phyloP scores from a whole-genome alignment of 179 eudicot species.

The Beta macrorhiza region DNA sequence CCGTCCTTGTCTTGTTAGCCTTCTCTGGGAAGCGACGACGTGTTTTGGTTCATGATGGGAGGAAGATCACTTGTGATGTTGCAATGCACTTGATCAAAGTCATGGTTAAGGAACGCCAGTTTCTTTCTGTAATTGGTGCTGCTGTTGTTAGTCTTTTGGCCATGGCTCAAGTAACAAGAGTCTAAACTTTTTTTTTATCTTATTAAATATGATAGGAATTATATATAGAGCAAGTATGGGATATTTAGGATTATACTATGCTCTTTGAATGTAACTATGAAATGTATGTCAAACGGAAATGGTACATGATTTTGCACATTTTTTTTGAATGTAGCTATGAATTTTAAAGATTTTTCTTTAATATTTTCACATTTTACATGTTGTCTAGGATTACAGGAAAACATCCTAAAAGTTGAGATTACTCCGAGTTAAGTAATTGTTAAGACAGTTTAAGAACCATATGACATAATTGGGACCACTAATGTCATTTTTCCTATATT shows the following conservation, averaged over 20 bases:
- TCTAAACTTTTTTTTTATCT: neutral
- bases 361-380: too few relatives aligned
- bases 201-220: neutral
- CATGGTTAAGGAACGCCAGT: constrained; percentile 42
- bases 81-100: constrained; percentile 43
- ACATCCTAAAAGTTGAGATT: too few relatives aligned
- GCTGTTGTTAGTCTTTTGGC: constrained; percentile 50
- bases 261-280: constrained; percentile 13
- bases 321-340: too few relatives aligned
- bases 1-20: constrained; percentile 61
- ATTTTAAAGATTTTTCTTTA: too few relatives aligned
- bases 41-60: constrained; percentile 56
- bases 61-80: constrained; percentile 66
- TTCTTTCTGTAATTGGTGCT: constrained; percentile 48
- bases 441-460: too few relatives aligned
- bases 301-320: neutral
- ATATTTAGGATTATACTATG: constrained; percentile 18
- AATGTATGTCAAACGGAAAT: neutral
- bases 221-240: constrained; percentile 12
- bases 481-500: too few relatives aligned
- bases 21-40: constrained; percentile 65
- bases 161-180: constrained; percentile 33
- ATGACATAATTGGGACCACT: too few relatives aligned
- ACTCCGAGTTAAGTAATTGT: too few relatives aligned
- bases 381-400: too few relatives aligned